Evolutionary conservation across 352 stramenopile species (phyloP).

Genomic region (Poterioochromonas sp.): DNA sequence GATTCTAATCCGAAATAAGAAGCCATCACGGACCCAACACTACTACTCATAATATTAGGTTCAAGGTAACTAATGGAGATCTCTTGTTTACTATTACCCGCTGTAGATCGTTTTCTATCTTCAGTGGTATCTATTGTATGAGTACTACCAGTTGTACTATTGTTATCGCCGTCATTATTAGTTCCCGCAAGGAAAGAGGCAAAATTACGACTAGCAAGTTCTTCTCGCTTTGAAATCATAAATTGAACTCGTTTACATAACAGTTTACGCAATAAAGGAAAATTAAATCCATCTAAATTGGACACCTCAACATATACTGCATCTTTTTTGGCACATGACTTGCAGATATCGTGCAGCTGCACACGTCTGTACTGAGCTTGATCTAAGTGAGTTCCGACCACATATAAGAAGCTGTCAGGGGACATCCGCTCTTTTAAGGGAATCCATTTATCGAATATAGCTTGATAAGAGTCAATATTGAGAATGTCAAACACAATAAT

Average conservation of each 20-base stretch:
- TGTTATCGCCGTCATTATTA: background rate
- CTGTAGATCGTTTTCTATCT: background rate
- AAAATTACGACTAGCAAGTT: background rate
- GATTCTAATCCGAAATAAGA: background rate
- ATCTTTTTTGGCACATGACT: conserved; percentile 21
- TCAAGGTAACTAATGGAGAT: background rate
- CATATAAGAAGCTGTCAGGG: conserved; percentile 17
- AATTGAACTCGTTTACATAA: background rate
- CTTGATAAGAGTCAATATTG: background rate
- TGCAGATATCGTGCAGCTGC: background rate
- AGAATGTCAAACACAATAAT: conserved; percentile 9
- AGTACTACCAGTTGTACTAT: background rate
- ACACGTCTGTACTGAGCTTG: background rate
- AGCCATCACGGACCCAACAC: background rate
- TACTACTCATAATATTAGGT: background rate
- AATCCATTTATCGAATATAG: conserved; percentile 24
- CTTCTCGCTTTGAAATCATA: background rate
- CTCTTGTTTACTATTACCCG: background rate
- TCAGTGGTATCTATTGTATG: no score
- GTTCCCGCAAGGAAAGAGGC: background rate
- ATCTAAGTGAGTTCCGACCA: background rate
- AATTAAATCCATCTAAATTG: background rate
- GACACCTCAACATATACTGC: conserved; percentile 18
- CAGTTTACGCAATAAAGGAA: background rate
- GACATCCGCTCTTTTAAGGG: background rate